Evolutionary conservation across 768 basidiomycete species (phyloP).

Genomic region (Auricularia sp.): DNA sequence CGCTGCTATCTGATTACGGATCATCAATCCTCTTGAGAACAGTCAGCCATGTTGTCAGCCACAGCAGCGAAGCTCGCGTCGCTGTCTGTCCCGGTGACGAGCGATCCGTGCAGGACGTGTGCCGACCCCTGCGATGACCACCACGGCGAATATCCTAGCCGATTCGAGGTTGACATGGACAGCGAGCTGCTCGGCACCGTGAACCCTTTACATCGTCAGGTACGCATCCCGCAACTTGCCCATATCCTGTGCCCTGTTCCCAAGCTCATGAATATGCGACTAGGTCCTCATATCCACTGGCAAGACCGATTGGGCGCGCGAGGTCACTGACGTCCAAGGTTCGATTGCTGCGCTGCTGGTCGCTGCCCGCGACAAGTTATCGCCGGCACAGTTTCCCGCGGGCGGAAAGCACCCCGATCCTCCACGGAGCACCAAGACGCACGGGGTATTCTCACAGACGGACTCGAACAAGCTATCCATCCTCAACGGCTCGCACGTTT

Average conservation of each 20-base stretch:
- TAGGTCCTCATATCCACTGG: conserved; percentile 87
- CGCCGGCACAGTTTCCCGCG: neutral
- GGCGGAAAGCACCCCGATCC: neutral
- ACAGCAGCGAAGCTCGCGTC: neutral
- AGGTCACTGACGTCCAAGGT: conserved; percentile 61
- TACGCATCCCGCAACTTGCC: conserved; percentile 14
- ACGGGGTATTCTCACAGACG: conserved; percentile 51
- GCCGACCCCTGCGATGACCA: conserved; percentile 24
- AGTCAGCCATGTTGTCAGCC: neutral
- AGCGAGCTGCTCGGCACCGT: conserved; percentile 75
- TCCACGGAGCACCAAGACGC: conserved; percentile 19
- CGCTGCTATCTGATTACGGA: neutral
- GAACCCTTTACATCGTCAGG: conserved; percentile 77
- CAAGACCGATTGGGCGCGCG: conserved; percentile 76
- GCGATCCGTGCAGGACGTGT: conserved; percentile 18
- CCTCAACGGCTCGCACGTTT: conserved; percentile 75
- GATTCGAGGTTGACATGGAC: conserved; percentile 71
- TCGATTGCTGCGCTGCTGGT: conserved; percentile 47
- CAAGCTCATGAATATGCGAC: too few relatives aligned
- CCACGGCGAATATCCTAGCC: conserved; percentile 63
- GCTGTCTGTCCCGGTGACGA: conserved; percentile 16
- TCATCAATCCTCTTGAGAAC: neutral
- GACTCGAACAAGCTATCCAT: conserved; percentile 54
- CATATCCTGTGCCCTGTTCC: neutral
- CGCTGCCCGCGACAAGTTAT: neutral